Evolutionary conservation across 2,329 filamentous ascomycete genomes (phyloP).

Genomic region (Ascochyta rabiei): DNA sequence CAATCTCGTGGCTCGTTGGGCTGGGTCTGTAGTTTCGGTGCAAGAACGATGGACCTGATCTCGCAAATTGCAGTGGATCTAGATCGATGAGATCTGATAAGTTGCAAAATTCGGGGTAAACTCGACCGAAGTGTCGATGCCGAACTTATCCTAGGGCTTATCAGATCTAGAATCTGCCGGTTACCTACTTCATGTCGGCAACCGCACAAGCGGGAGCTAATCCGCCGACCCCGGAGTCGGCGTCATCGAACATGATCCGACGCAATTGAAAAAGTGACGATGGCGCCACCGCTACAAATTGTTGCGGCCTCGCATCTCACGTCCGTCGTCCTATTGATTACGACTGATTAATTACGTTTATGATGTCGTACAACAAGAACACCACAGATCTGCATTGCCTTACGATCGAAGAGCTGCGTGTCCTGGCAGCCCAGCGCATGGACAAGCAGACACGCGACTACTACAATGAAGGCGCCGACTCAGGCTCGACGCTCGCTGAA

Average conservation of each 20-base stretch:
- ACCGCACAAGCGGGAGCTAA: slow-evolving; percentile 12
- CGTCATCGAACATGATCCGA: slow-evolving; percentile 13
- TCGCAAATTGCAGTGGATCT: not conserved
- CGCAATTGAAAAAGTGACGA: slow-evolving; percentile 8
- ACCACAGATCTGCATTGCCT: slow-evolving; percentile 35
- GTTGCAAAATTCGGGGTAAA: slow-evolving; percentile 6
- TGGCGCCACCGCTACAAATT: not conserved
- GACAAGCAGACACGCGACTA: slow-evolving; percentile 41
- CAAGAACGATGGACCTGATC: too few species aligned
- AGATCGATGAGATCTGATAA: slow-evolving; percentile 4
- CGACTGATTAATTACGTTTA: not conserved
- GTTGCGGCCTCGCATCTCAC: not conserved
- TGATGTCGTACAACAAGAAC: slow-evolving; percentile 19
- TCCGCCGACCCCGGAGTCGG: slow-evolving; percentile 13
- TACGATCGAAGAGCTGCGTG: slow-evolving; percentile 34
- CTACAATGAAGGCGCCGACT: slow-evolving; percentile 37
- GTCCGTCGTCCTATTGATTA: not conserved
- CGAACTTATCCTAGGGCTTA: not conserved
- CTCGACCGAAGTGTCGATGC: slow-evolving; percentile 5
- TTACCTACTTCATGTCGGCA: slow-evolving; percentile 5
- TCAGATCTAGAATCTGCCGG: slow-evolving; percentile 3
- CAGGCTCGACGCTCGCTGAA: slow-evolving; percentile 30
- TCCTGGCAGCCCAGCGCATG: slow-evolving; percentile 36
- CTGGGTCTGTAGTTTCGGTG: too few species aligned
- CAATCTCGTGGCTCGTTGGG: too few species aligned